Evolutionary conservation across 768 basidiomycete species (phyloP).

Genomic region (Collybia nuda): DNA sequence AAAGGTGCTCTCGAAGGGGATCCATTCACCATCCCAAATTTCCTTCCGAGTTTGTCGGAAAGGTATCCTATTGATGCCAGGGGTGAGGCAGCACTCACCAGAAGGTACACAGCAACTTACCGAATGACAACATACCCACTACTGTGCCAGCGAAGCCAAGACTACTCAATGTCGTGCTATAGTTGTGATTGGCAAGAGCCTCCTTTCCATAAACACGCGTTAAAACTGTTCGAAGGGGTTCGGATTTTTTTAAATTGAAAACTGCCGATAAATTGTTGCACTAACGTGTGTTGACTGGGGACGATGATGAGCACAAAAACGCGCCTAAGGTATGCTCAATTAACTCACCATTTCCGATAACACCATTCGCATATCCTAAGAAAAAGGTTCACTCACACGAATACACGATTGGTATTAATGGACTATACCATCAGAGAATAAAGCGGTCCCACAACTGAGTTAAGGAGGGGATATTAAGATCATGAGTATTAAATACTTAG

Average conservation of each 20-base stretch:
- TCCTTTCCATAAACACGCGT: slow-evolving; percentile 66
- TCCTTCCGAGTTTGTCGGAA: slow-evolving; percentile 84
- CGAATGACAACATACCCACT: slow-evolving; percentile 83
- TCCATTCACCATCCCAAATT: slow-evolving; percentile 79
- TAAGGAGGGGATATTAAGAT: neutral
- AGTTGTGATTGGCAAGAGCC: slow-evolving; percentile 50
- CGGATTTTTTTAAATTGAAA: neutral
- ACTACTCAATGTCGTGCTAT: slow-evolving; percentile 63
- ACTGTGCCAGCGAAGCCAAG: slow-evolving; percentile 83
- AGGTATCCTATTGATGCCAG: slow-evolving; percentile 49
- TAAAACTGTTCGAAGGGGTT: slow-evolving; percentile 47
- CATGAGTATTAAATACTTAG: no score
- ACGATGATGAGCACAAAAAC: neutral
- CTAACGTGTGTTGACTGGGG: slow-evolving; percentile 67
- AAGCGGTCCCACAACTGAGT: slow-evolving; percentile 77
- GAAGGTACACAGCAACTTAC: slow-evolving; percentile 24
- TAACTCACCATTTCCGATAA: slow-evolving; percentile 72
- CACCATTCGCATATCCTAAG: slow-evolving; percentile 76
- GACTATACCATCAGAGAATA: slow-evolving; percentile 77
- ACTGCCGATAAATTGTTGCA: slow-evolving; percentile 4
- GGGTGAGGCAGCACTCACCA: neutral
- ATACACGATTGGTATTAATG: neutral
- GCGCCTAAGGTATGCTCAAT: slow-evolving; percentile 1
- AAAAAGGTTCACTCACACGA: slow-evolving; percentile 3
- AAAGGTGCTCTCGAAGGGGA: neutral